These are phyloP conservation scores for Citeromyces siamensis DNA, from an alignment of 1,139 yeast species.

Conservation along the genomic window DNA sequence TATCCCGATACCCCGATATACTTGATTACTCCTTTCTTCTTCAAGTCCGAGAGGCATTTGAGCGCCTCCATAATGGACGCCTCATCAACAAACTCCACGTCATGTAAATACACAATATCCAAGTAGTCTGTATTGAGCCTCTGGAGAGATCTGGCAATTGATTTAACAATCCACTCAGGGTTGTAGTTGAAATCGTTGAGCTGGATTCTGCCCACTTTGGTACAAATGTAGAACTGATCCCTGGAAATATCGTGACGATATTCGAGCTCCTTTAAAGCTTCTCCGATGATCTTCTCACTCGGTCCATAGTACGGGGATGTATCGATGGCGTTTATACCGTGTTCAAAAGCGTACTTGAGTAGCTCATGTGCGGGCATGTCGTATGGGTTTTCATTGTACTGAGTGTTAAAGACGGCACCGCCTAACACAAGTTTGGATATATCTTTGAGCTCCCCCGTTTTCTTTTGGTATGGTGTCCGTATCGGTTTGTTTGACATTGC, in stretches of 20 bases:
- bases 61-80: constrained; percentile 51
- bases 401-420: constrained; percentile 77
- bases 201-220: constrained; percentile 75
- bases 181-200: constrained; percentile 68
- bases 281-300: constrained; percentile 65
- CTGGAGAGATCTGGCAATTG: constrained; percentile 53
- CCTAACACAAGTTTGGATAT: constrained; percentile 63
- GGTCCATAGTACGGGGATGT: constrained; percentile 93
- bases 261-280: constrained; percentile 35
- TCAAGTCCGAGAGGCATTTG: constrained; percentile 40
- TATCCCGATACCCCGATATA: constrained; percentile 81
- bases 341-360: constrained; percentile 42
- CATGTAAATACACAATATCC: constrained; percentile 81
- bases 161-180: constrained; percentile 40
- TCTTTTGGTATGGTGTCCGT: neutral
- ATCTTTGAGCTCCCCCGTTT: constrained; percentile 13
- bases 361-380: constrained; percentile 44
- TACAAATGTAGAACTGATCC: constrained; percentile 57
- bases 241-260: constrained; percentile 33
- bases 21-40: constrained; percentile 48
- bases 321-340: constrained; percentile 71
- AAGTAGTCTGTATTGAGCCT: constrained; percentile 56
- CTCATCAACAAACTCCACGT: constrained; percentile 66
- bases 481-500: neutral
- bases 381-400: constrained; percentile 58